Conservation (phyloP, 2,329 filamentous ascomycete genomes). For the Chaetomiaceae sp. region DNA sequence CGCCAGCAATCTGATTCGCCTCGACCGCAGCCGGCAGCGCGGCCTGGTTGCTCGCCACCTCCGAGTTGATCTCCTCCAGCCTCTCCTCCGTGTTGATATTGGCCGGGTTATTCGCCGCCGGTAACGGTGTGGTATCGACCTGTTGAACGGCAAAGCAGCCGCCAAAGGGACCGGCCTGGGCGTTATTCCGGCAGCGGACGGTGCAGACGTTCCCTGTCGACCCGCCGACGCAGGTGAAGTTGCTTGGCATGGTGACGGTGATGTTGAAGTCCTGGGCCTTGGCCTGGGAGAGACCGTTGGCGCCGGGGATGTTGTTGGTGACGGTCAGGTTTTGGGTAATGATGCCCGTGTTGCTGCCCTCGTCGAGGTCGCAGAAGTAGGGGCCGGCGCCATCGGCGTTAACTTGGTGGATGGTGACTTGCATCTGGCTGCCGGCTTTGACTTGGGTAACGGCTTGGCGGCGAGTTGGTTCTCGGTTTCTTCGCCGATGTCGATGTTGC, state of each 20-base stretch:
- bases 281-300: conserved; percentile 53
- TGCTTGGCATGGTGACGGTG: conserved; percentile 48
- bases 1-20: conserved; percentile 42
- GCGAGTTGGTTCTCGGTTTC: conserved; percentile 50
- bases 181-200: conserved; percentile 56
- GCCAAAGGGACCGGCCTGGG: conserved; percentile 50
- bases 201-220: conserved; percentile 39
- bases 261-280: conserved; percentile 55
- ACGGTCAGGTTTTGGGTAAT: conserved; percentile 48
- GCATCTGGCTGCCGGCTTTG: conserved; percentile 40
- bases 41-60: conserved; percentile 47
- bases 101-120: conserved; percentile 43
- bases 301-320: conserved; percentile 55
- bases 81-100: conserved; percentile 44
- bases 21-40: conserved; percentile 46
- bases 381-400: conserved; percentile 53
- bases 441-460: conserved; percentile 47
- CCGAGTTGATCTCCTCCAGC: conserved; percentile 41
- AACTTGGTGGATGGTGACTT: conserved; percentile 50
- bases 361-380: conserved; percentile 51
- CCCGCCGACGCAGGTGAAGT: conserved; percentile 47
- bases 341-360: conserved; percentile 42
- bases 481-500: conserved; percentile 58
- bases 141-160: conserved; percentile 56
- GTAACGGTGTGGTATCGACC: conserved; percentile 38